phyloP scores from a whole-genome alignment of 768 basidiomycete species.

The Tricholoma sp. region DNA sequence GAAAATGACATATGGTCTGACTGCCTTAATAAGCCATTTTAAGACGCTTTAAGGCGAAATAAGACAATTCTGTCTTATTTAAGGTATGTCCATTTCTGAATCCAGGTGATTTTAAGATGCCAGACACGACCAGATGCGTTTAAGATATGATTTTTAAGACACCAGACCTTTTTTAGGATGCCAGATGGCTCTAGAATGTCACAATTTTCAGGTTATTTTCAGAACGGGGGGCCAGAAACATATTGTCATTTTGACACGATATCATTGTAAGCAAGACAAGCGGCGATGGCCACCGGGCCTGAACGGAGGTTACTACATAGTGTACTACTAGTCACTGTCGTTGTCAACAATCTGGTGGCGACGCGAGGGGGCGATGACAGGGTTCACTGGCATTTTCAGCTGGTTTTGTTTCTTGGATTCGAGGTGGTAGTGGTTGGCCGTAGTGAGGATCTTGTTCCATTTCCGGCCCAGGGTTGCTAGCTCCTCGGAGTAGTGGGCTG shows the following conservation, averaged over 20 bases:
- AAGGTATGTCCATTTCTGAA: no score
- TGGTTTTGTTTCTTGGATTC: conserved; percentile 1
- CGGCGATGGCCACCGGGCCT: background rate
- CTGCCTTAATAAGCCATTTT: background rate
- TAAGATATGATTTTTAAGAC: background rate
- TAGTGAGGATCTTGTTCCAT: no score
- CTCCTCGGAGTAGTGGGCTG: background rate
- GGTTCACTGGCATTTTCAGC: conserved; percentile 1
- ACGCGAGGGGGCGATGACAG: background rate
- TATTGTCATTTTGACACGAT: background rate
- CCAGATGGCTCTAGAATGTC: background rate
- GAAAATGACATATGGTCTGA: background rate
- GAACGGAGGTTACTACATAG: background rate
- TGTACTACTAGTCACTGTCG: background rate
- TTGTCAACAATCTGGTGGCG: background rate
- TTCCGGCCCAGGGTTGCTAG: background rate
- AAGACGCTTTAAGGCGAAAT: background rate
- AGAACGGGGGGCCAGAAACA: background rate
- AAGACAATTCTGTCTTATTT: background rate
- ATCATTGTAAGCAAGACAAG: background rate
- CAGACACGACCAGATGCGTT: background rate
- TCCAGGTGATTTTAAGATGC: background rate
- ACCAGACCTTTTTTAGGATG: background rate
- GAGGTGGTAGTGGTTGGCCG: background rate
- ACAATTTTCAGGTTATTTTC: background rate